These are phyloP conservation scores for Phytomonas sp. DNA, from an alignment of 208 protist species.

Conservation along the genomic window DNA sequence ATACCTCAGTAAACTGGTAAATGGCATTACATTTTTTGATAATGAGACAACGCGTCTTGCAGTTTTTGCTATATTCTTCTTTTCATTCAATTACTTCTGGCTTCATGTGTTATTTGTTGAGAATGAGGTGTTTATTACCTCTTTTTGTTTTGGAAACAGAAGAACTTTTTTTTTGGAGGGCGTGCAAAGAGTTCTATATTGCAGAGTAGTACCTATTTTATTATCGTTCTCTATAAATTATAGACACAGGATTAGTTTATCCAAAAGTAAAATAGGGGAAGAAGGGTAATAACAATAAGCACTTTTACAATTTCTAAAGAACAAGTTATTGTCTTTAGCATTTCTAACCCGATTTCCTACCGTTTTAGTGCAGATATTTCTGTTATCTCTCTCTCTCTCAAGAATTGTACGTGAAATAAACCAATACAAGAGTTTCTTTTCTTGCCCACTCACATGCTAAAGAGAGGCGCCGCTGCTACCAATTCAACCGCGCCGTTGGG, in stretches of 20 bases:
- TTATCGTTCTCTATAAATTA: no score
- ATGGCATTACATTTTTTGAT: no score
- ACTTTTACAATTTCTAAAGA: no score
- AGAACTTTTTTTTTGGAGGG: no score
- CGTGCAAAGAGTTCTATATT: no score
- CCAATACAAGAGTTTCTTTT: neutral
- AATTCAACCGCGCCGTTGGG: conserved; percentile 6
- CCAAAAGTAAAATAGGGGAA: no score
- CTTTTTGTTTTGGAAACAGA: conserved; percentile 7
- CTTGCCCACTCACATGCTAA: neutral
- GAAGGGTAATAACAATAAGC: no score
- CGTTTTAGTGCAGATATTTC: neutral
- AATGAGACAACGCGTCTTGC: no score
- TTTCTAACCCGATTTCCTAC: neutral
- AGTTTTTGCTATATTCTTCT: conserved; percentile 7
- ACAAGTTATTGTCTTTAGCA: no score
- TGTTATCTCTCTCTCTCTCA: neutral
- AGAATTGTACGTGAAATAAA: no score
- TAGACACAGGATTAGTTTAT: no score
- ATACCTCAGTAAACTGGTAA: neutral
- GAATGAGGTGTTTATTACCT: conserved; percentile 5
- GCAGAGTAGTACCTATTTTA: no score
- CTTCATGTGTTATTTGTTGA: conserved; percentile 17
- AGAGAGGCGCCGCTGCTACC: conserved; percentile 6
- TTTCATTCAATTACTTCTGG: conserved; percentile 5